Conservation (phyloP, 2,329 filamentous ascomycete species). For the Diplocarpon rosae region DNA sequence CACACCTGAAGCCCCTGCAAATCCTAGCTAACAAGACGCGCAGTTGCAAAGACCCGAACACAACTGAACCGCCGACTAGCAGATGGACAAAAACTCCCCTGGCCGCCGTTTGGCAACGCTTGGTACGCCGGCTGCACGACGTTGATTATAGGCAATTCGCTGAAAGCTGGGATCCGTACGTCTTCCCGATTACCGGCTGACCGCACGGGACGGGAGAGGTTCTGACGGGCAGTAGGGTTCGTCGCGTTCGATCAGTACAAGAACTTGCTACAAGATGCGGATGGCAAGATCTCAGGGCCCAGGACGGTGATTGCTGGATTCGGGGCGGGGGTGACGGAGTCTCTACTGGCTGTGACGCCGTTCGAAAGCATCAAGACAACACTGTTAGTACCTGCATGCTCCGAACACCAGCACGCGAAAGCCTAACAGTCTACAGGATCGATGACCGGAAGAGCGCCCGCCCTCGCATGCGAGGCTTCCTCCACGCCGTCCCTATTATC, state of each 20-base stretch:
- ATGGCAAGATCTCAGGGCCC: conserved; percentile 83
- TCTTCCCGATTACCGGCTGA: conserved; percentile 12
- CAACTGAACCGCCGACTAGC: conserved; percentile 82
- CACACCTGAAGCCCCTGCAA: too few species aligned
- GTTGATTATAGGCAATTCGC: conserved; percentile 88
- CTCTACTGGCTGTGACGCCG: conserved; percentile 83
- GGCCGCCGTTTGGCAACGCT: conserved; percentile 84
- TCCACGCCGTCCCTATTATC: conserved; percentile 82
- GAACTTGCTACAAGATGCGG: conserved; percentile 63
- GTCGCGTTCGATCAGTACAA: conserved; percentile 97
- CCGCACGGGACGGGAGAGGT: background rate
- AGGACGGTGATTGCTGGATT: conserved; percentile 89
- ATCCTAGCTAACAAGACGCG: conserved; percentile 2
- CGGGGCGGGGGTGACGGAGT: conserved; percentile 89
- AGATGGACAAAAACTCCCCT: conserved; percentile 78
- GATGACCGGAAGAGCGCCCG: conserved; percentile 83
- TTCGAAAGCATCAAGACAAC: conserved; percentile 99
- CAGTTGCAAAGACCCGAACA: conserved; percentile 80
- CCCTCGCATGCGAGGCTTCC: conserved; percentile 81
- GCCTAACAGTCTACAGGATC: conserved; percentile 46
- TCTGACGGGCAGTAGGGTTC: conserved; percentile 47
- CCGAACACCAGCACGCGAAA: too few species aligned
- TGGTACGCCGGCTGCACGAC: conserved; percentile 99
- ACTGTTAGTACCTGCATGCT: conserved; percentile 38
- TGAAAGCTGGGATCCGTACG: conserved; percentile 90